Conservation (phyloP, 345 rosid species). For the Brassica nigra region DNA sequence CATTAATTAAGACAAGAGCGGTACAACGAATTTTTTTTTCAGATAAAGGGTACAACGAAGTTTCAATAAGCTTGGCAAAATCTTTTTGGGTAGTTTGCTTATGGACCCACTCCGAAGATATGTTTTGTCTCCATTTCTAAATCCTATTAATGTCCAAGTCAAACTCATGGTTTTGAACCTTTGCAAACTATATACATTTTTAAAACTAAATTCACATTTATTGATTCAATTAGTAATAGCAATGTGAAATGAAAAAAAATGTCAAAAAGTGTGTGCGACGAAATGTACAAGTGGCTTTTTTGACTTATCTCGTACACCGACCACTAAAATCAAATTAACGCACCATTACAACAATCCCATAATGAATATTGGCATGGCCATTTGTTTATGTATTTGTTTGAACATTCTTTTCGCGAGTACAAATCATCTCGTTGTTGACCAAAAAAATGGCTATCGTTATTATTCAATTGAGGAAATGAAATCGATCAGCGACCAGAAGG, state of each 20-base stretch:
- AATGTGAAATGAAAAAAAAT: constrained; percentile 35
- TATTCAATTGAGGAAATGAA: constrained; percentile 4
- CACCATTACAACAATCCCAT: constrained; percentile 26
- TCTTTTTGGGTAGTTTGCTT: background rate
- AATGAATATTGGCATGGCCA: background rate
- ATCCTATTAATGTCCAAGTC: background rate
- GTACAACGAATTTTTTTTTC: background rate
- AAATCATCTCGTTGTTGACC: constrained; percentile 3
- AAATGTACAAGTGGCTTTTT: constrained; percentile 24
- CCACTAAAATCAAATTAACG: constrained; percentile 28
- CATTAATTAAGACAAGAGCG: background rate
- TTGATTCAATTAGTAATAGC: background rate
- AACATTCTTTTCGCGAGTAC: background rate
- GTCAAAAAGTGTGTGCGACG: constrained; percentile 32
- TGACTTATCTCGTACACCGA: constrained; percentile 37
- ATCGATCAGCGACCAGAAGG: constrained; percentile 8
- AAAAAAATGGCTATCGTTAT: background rate
- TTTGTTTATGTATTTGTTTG: background rate
- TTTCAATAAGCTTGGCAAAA: constrained; percentile 17
- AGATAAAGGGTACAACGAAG: background rate
- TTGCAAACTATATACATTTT: background rate
- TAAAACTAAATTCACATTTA: background rate
- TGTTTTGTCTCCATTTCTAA: constrained; percentile 25
- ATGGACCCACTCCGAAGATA: constrained; percentile 20
- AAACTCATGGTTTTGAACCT: constrained; percentile 27